Evolutionary conservation across 805 yeast genomes (phyloP), one percentile per base, ranked within the genome.

Genomic region (Candida wancherniae): DNA sequence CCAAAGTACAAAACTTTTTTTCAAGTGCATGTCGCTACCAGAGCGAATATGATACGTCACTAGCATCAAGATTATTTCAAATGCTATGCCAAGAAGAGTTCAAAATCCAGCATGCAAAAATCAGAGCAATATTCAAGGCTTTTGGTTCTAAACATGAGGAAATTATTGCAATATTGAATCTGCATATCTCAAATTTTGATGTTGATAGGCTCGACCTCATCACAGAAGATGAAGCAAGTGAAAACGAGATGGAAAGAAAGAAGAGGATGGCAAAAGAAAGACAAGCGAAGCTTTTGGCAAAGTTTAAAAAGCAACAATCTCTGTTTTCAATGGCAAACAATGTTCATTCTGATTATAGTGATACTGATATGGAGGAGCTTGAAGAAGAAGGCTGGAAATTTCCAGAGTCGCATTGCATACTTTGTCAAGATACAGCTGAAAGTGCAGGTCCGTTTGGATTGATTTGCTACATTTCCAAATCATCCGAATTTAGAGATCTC

Each of bases 281-380:
- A 42, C 81, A 77, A 44, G 73, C 71, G 1, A 80, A 77, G 44
- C 67, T 88, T 19, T 55, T 90, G 70, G 90, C 82, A 1, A 84
- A 80, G 36, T 73, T 90, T 50, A 83, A 80, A 42, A 75, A 73
- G 41, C 94, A 86, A 46, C 97, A 90, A 51, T 67, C 73, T 22
- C 71, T 68, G 59, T 92, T 90, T 58, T 73, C 82, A 17, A 75
- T 74, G 34, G 69, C 72, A 17, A 69, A 75, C 41, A 42, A 56
- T 14, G 48, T 53, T 18, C 58, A 34, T 11, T 27, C 34, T 4
- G 63, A 61, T 21, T 34, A 44, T 24, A 57, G 60, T 37, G 79
- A 70, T 33, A 56, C 55, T 7, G 76, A 65, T 22, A 63, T 63
- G 53, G 58, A 55, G 12, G 71, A 61, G 15, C 57, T 50, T 15